A percentile compares a stretch with the other conserved stretches of the same genome.
These are phyloP conservation scores for Rhizoclosmatium sp. DNA, from an alignment of 192 early-diverging fungal species.

Conservation along the genomic window DNA sequence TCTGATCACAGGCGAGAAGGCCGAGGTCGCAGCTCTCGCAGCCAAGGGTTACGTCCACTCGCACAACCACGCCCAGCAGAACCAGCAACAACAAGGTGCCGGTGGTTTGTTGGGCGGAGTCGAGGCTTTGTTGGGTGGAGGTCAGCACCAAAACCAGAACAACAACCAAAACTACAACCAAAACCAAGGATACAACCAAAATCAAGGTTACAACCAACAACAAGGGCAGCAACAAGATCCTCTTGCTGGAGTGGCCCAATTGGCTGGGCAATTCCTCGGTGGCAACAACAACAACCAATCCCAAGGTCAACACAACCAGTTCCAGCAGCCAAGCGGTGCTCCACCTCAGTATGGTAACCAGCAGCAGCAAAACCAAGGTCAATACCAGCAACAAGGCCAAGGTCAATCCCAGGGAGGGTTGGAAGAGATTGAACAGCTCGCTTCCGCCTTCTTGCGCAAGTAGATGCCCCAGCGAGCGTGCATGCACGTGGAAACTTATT, in stretches of 20 bases:
- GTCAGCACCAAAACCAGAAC: not conserved
- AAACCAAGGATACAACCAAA: no score
- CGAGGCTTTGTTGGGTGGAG: not conserved
- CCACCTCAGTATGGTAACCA: no score
- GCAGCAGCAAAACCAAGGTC: no score
- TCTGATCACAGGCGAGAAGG: slow-evolving; percentile 1
- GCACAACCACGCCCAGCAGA: not conserved
- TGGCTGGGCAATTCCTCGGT: not conserved
- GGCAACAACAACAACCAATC: not conserved
- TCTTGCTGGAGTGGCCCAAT: not conserved
- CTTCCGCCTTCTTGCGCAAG: not conserved
- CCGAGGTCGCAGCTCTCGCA: not conserved
- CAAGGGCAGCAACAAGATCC: not conserved
- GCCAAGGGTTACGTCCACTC: slow-evolving; percentile 21
- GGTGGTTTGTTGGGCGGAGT: not conserved
- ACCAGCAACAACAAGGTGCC: not conserved
- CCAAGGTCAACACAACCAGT: not conserved
- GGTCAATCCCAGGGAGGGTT: not conserved
- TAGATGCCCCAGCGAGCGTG: not conserved
- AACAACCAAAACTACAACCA: not conserved
- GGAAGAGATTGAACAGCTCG: not conserved
- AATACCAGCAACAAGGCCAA: no score
- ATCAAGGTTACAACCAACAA: not conserved
- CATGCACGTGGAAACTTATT: no score
- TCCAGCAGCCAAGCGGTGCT: not conserved